Base-by-base conservation (phyloP, 768 basidiomycete species). In the Russula emetica region DNA sequence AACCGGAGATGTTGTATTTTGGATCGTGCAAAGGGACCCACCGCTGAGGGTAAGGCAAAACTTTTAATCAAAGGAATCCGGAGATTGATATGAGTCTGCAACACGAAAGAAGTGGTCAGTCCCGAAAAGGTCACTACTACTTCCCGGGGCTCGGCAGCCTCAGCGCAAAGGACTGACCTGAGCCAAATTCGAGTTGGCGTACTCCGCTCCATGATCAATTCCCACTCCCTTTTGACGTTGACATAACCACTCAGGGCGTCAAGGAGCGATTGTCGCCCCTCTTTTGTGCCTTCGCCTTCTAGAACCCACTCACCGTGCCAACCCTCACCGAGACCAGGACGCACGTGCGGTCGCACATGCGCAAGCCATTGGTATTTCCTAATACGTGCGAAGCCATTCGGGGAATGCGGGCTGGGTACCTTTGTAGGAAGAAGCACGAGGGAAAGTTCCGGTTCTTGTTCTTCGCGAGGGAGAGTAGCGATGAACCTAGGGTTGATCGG, bases 261-360 rank as follows among this genome's bases (percentile, higher is more conserved):
- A n/a, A 86, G 63, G 47, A 90, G 72, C 2, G 76, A 71, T 71
- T 82, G 78, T 51, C 81, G 77, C 6, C 86, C 87, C 71, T 89
- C 88, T 36, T 74, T 77, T 20, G 89, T 92, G 1, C 89, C 90
- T 59, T 89, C 87, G 1, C 83, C 85, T 73, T 92, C 87, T n/a
- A 92, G 76, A 16, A 89, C 76, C 89, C 90, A 91, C 66, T 91
- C 87, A 10, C 86, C 86, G 36, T 80, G 76, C 85, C 90, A 88
- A 6, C 85, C 86, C n/a, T 82, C 81, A 14, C 87, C 85, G 26
- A 87, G 75, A 36, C 74, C 79, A 22, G 74, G 74, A 38, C 66
- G 64, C 67, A 68, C 38, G 65, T 69, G 61, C 54, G 71, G 47
- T 60, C 63, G 75, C 18, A 84, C 74, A 40, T 78, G 76, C 38